Evolutionary conservation across 1,284 basidiomycete genomes (phyloP), one percentile per base, ranked within the genome.

Genomic region (Ustilago sp.): DNA sequence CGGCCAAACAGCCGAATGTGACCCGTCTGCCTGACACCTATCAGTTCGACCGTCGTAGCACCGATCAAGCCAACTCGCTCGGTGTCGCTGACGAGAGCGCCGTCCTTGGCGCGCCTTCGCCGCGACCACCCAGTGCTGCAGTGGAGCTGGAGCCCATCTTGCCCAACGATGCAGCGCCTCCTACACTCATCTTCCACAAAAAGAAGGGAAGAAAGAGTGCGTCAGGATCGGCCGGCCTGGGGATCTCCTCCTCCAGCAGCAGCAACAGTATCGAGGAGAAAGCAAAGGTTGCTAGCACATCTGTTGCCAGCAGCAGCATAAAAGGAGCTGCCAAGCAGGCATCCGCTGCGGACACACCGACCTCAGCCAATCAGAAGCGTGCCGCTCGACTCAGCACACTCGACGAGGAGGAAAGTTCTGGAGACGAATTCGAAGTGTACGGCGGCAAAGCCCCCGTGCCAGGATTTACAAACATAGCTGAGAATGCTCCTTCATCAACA

Each of bases 121-220:
- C 81, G 48, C 57, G 77, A 7, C 74, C 82, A 45, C 87, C 87
- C 15, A 86, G 86, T 9, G 86, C 87, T 1, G 93, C 93, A 0
- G 94, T 98, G 4, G 94, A 96, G 50, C 88, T 99, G 9, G 92
- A 94, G 68, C 93, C 93, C 1, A 97, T 98, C 79, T 92, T 96
- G 31, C 93, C 94, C 0, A 91, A 90, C 11, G 92, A 90, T 35
- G 89, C 92, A 8, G 93, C 94, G 77, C 95, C 96, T 1, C 96
- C 96, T 0, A 89, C 90, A 0, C 86, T 90, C 34, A 45, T 71
- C 13, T 66, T 67, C 9, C 71, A 71, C 45, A 74, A 59, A 52
- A 71, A 59, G 31, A 78, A 74, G 54, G 63, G 63, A 17, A 41
- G 65, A 9, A 68, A 71, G 51, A 71, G 65, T 39, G 45, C 28